Evolutionary conservation across 2,329 filamentous ascomycete genomes (phyloP), one percentile per base, ranked within the genome.

Genomic region (Ascocoryne sarcoides): DNA sequence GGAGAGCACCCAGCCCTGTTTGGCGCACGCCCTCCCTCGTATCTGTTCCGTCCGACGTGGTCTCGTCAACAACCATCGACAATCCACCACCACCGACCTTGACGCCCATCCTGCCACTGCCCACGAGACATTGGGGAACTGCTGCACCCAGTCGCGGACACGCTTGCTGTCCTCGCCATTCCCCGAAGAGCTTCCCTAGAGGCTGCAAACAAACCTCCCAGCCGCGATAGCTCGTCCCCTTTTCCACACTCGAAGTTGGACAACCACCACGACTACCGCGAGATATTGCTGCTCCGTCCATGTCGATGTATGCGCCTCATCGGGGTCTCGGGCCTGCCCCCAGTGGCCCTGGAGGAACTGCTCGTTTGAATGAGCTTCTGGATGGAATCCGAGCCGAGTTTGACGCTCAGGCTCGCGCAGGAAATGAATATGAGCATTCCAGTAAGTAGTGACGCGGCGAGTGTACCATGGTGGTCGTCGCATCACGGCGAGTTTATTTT

Each of bases 341-440:
- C 45, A 75, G 71, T 66, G 67, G 61, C 50, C 57, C 66, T 18
- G 62, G 36, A 14, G 32, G 61, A 47, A 72, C 67, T 44, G 64
- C 63, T 37, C 87, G 92, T 53, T 72, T 96, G 55, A 87, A 84
- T 53, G 90, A 98, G 71, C 78, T 96, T 49, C 74, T 98, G 59
- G 90, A 96, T 42, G 83, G 88, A 62, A 78, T 98, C 55, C 81
- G 90, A 59, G 75, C 78, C 58, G 92, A 98, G 65, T 96, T 95
- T 54, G 90, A 96, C 52, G 81, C 73, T 46, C 84, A 93, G 63
- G 74, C 82, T 54, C 79, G 84, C 50, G 79, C 85, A 54, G 84
- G 79, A 50, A 86, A 86, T 61, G 85, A 87, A 55, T 93, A 88
- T 62, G 90, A 98, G 62, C 85, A 90, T 62, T 88, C 94, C 62